Evolutionary conservation across 2,329 filamentous ascomycete genomes (phyloP), one percentile per base, ranked within the genome.

Genomic region (Xylariaceae sp.): DNA sequence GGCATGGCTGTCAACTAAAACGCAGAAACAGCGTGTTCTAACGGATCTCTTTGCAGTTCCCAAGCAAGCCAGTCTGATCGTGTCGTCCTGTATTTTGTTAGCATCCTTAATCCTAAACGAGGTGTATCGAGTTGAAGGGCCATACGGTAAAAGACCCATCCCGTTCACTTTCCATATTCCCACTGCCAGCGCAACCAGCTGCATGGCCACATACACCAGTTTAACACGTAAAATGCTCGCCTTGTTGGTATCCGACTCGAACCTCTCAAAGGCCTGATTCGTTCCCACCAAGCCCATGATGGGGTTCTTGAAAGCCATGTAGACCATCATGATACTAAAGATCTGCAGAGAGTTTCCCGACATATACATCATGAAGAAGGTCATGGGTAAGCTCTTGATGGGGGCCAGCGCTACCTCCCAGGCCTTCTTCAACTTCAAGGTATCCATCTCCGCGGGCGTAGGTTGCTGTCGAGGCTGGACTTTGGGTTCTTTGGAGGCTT

Each of bases 291-390:
- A 76, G 35, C 91, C 94, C 72, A 89, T 83, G 57, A 99, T 80
- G 7, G 94, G 94, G 63, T 89, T 95, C 79, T 97, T 97, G 80
- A 99, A 99, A 45, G 95, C 86, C 88, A 96, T 97, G 67, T 92
- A 91, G 19, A 97, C 92, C 91, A 97, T 99, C 90, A 97, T 97
- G 74, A 99, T 97, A 73, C 88, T 95, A 78, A 99, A 99, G 63
- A 99, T 97, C 71, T 99, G 94, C 46, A 99, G 83, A 58, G 89
- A 91, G 76, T 97, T 99, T 67, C 94, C 94, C 34, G 92, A 95
- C 94, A 99, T 99, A 80, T 99, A 99, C 91, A 97, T 97, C 86
- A 96, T 96, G 71, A 99, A 92, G 60, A 87, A 91, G 54, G 95
- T 97, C 94, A 99, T 99, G 55, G 94, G 94, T 46, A 99, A 79